Base-by-base conservation (phyloP, 192 early-diverging fungal genomes). In the Backusella luteola region DNA sequence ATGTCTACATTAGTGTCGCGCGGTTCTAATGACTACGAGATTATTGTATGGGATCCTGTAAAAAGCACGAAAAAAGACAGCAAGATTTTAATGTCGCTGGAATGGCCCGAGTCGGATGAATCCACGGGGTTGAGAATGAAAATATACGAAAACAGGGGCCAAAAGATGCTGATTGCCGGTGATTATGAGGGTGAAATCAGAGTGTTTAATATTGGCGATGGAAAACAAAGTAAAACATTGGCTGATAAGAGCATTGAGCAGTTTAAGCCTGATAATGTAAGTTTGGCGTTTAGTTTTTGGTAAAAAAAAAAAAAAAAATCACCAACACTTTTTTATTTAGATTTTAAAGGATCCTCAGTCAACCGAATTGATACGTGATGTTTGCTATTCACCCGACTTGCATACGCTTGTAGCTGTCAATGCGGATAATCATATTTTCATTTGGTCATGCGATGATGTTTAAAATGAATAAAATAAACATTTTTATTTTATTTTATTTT, bases 1-100 rank as follows among this genome's bases (percentile, higher is more conserved):
- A 29, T 63, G 4, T 2, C 19, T 39, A 26, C 21, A 66, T 49
- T 66, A 73, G 87, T 86, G 0, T 86, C 87, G 0, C 70, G 87
- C 14, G 85, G 83, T 14, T 75, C 70, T n/a, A 67, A 69, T n/a
- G 85, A 88, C 68, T 78, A 77, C 34, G 85, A 88, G 63, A 77
- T 84, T 44, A 73, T 86, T 73, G 70, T 84, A 6, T 88, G 87
- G 87, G 79, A 86, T 41, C 83, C 83, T 9, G 32, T 35, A 1
- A 83, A 79, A 14, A 86, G 85, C 36, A 86, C 78, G 0, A 70
- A 75, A 17, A 77, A 71, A 7, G 85, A 86, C 73, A 80, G 84
- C 1, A 79, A 76, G 12, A 76, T 88, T 39, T 69, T 77, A 21
- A 74, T 66, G 0, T 79, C 81, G 34, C 67, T 85, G 3, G 79